These are phyloP conservation scores for Zygosaccharomyces kombuchaensis DNA, from an alignment of 805 yeast species.

Conservation along the genomic window DNA sequence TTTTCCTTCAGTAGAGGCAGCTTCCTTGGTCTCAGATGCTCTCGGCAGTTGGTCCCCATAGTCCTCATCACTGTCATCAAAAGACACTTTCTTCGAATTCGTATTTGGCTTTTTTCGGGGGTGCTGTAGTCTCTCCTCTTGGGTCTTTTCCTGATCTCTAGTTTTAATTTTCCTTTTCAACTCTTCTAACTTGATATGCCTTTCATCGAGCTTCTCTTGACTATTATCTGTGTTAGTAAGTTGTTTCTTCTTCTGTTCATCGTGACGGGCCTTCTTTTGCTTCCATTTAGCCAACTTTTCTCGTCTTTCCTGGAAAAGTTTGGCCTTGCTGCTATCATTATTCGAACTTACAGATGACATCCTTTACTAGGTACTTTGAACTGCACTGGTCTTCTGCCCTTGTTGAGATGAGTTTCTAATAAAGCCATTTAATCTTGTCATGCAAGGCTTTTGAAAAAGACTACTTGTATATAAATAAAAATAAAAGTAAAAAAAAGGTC, in stretches of 20 bases:
- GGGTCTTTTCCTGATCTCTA: constrained; percentile 15
- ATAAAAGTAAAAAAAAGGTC: not conserved
- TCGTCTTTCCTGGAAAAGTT: constrained; percentile 40
- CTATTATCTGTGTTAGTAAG: constrained; percentile 8
- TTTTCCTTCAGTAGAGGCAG: not conserved
- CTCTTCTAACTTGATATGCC: constrained; percentile 43
- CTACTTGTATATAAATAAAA: not conserved
- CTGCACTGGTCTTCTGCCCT: not conserved
- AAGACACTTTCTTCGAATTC: constrained; percentile 6
- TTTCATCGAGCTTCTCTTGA: constrained; percentile 20
- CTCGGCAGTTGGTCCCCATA: not conserved
- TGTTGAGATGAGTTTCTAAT: not conserved
- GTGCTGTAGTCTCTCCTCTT: constrained; percentile 1
- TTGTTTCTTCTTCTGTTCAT: constrained; percentile 20
- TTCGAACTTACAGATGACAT: constrained; percentile 25
- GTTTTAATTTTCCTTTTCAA: constrained; percentile 46
- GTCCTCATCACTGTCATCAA: constrained; percentile 22
- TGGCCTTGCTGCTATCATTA: constrained; percentile 32
- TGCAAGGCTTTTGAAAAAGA: too few relatives aligned
- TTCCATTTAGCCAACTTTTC: constrained; percentile 60
- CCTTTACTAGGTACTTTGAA: not conserved
- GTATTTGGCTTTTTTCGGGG: constrained; percentile 2
- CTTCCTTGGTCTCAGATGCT: constrained; percentile 3
- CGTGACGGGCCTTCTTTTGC: constrained; percentile 43
- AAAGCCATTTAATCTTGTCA: not conserved